Conservation (phyloP, 306 rosid species). For the Dicorynia guianensis region DNA sequence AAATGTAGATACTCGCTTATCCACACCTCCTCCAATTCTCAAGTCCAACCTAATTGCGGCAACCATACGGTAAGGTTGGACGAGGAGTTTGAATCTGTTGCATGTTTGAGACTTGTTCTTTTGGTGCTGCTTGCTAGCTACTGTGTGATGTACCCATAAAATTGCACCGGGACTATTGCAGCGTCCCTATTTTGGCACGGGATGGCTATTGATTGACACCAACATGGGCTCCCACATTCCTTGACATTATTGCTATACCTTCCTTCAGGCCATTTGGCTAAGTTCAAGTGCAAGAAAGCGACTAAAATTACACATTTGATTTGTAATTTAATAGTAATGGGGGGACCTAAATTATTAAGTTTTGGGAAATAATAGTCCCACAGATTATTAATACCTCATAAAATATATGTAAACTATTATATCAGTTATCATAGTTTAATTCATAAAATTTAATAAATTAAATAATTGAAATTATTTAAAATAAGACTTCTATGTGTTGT, state of each 20-base stretch:
- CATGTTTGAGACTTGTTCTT: background rate
- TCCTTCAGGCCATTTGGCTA: background rate
- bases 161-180: background rate
- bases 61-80: background rate
- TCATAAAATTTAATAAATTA: too few relatives aligned
- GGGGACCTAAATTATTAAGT: too few relatives aligned
- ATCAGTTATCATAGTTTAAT: too few relatives aligned
- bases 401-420: too few relatives aligned
- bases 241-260: background rate
- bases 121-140: background rate
- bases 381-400: too few relatives aligned
- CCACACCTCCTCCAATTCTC: background rate
- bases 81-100: background rate
- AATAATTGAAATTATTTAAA: too few relatives aligned
- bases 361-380: too few relatives aligned
- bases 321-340: too few relatives aligned
- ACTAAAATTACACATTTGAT: too few relatives aligned
- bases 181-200: background rate
- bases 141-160: background rate
- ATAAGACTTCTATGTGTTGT: too few relatives aligned
- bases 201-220: background rate
- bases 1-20: background rate
- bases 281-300: too few relatives aligned
- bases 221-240: background rate
- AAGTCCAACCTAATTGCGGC: background rate